Conservation (phyloP, 306 rosid species). For the Inga leiocalycina region DNA sequence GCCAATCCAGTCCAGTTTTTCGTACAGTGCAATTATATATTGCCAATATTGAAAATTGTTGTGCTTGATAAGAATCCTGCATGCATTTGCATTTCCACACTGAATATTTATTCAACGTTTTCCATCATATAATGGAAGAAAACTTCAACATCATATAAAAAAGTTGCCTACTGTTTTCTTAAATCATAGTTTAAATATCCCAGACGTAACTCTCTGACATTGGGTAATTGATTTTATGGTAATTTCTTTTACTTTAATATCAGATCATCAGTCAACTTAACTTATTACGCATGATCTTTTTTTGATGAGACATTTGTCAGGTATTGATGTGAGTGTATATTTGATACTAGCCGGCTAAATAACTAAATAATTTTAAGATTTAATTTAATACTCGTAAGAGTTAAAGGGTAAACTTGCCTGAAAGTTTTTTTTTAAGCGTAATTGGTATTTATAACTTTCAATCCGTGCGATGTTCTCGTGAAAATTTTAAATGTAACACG, state of each 20-base stretch:
- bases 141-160: neutral
- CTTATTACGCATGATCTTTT: neutral
- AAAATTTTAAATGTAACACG: no score
- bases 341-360: no score
- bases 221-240: neutral
- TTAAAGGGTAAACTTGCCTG: neutral
- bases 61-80: neutral
- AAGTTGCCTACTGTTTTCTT: neutral
- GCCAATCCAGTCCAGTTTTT: no score
- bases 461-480: no score
- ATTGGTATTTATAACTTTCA: no score
- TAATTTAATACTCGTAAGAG: neutral
- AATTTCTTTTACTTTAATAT: no score
- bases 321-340: neutral
- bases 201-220: neutral
- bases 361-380: no score
- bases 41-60: constrained; percentile 8
- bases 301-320: neutral
- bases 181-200: neutral
- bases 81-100: constrained; percentile 1
- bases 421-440: no score
- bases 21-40: neutral
- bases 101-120: neutral
- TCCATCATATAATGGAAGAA: neutral
- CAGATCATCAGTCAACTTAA: neutral